Conservation (phyloP, 1,139 yeast species). For the Arxiozyma slooffiae region DNA sequence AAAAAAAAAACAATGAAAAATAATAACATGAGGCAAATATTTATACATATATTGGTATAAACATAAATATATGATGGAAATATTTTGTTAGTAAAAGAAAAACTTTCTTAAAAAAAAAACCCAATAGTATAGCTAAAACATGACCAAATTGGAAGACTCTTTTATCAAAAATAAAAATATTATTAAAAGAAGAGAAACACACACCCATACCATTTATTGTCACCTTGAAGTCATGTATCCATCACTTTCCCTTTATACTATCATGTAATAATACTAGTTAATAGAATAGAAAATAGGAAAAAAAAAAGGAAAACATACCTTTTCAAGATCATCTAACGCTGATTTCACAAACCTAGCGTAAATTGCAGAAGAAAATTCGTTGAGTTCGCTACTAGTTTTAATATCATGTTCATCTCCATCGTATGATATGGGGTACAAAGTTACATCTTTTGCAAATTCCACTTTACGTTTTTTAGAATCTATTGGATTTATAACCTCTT, state of each 20-base stretch:
- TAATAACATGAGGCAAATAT: neutral
- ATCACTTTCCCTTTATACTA: neutral
- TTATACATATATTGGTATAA: neutral
- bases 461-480: constrained; percentile 27
- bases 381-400: constrained; percentile 8
- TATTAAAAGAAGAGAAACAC: neutral
- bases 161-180: too few relatives aligned
- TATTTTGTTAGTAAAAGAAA: constrained; percentile 18
- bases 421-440: constrained; percentile 11
- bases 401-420: constrained; percentile 5
- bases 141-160: constrained; percentile 6
- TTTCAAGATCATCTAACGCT: constrained; percentile 62
- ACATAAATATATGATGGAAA: neutral
- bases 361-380: constrained; percentile 37
- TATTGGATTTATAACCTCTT: constrained; percentile 12
- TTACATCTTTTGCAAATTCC: constrained; percentile 24
- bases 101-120: too few relatives aligned
- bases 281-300: neutral
- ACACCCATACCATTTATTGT: neutral
- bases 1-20: neutral
- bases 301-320: constrained; percentile 34
- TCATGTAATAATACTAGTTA: neutral
- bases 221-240: neutral
- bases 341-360: constrained; percentile 55
- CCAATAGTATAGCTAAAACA: neutral